Evolutionary conservation across 306 rosid genomes (phyloP), one percentile per base, ranked within the genome.

Genomic region (Quercus rubra): DNA sequence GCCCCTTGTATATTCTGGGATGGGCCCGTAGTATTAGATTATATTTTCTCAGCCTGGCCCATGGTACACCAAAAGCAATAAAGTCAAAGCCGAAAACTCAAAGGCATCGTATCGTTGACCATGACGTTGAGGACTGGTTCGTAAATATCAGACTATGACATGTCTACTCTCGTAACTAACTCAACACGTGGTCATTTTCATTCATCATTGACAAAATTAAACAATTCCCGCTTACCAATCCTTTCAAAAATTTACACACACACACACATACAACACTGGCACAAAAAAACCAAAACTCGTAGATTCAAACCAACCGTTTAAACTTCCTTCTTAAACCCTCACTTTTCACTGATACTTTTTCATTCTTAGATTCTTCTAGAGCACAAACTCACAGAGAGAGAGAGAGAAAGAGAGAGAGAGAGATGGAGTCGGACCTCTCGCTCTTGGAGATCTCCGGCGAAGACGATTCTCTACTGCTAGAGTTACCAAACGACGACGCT

Each of bases 381-480:
- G 15, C 7, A 5, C 19, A 13, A 41, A 41, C 3, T 41, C 31
- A 27, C 31, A 27, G 52, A 5, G 6, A 49, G 46, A 23, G 41
- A 63, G 19, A 72, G 41, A 63, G 19, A 72, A 51, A 55, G 46
- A 75, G 38, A n/a, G 21, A 51, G 28, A 5, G 28, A 5, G 78
- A 56, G 55, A 86, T 93, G 93, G 94, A 89, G 59, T 80, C 92
- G 66, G 87, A 92, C 35, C 89, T 89, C 75, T 78, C 93, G 14
- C 93, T 94, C 84, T 59, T 94, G 33, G 96, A 94, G 71, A 88
- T 93, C 84, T 61, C 85, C 13, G 87, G 69, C 14, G 98, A 92
- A 78, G 98, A 94, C 83, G 96, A 94, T 85, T 88, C 92, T 57
- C 88, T 89, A 5, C 85, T 92, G 8, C 84, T 61, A 28, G 78